These are phyloP conservation scores for Hypomontagnella monticulosa DNA, from an alignment of 495 filamentous ascomycete genomes.

Conservation along the genomic window DNA sequence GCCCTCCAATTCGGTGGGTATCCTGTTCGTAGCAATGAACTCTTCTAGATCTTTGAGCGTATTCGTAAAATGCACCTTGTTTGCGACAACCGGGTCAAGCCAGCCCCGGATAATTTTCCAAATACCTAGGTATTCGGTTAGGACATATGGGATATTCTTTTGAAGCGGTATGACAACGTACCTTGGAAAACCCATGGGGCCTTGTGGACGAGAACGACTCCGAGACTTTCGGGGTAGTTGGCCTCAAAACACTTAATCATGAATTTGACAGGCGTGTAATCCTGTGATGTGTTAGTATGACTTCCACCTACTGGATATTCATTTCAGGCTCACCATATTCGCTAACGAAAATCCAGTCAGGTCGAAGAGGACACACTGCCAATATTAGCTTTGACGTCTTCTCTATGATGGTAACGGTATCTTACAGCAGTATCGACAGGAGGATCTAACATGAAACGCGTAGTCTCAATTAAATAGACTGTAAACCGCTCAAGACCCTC, in stretches of 20 bases:
- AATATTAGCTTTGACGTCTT: conserved; percentile 29
- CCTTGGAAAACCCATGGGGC: conserved; percentile 96
- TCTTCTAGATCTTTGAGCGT: conserved; percentile 78
- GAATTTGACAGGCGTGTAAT: conserved; percentile 96
- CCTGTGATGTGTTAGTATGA: conserved; percentile 59
- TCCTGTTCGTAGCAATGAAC: conserved; percentile 75
- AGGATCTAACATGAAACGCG: conserved; percentile 78
- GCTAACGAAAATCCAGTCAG: conserved; percentile 92
- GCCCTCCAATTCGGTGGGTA: conserved; percentile 83
- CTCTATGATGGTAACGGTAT: background rate
- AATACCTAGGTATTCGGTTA: conserved; percentile 60
- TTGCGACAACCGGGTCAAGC: conserved; percentile 96
- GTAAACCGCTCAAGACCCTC: conserved; percentile 85
- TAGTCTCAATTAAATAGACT: conserved; percentile 93
- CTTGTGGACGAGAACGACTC: conserved; percentile 94
- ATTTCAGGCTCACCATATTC: conserved; percentile 77
- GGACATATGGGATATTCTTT: conserved; percentile 20
- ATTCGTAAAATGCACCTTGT: conserved; percentile 95
- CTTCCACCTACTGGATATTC: background rate
- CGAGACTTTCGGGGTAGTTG: conserved; percentile 94
- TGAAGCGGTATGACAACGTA: conserved; percentile 36
- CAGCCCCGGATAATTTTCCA: conserved; percentile 94
- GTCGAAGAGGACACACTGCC: conserved; percentile 82
- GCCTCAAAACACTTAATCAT: conserved; percentile 99
- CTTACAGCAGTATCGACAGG: conserved; percentile 92